A percentile compares a stretch with the other conserved stretches of the same genome.
phyloP scores from a whole-genome alignment of 495 filamentous ascomycete genomes.

The Cercophora samala region DNA sequence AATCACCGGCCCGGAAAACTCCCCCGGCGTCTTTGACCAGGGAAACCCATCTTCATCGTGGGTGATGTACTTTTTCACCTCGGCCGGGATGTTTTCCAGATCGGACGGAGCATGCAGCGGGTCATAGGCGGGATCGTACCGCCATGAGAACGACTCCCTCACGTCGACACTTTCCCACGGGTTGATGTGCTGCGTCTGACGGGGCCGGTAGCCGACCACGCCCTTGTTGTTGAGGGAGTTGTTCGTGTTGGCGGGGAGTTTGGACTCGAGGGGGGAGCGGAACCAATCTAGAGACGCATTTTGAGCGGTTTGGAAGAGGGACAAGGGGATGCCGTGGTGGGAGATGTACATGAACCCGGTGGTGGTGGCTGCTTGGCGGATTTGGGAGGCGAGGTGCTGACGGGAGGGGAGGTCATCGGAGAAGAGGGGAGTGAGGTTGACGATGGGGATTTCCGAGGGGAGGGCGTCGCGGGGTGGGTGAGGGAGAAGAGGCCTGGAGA shows the following conservation, averaged over 20 bases:
- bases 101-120: constrained; percentile 30
- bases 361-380: constrained; percentile 42
- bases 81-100: constrained; percentile 32
- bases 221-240: constrained; percentile 34
- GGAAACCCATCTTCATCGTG: constrained; percentile 47
- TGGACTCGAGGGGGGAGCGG: constrained; percentile 38
- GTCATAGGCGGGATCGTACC: constrained; percentile 47
- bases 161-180: constrained; percentile 37
- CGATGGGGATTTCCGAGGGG: constrained; percentile 51
- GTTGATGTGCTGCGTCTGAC: constrained; percentile 32
- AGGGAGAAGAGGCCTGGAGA: constrained; percentile 37
- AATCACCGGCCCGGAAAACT: constrained; percentile 45
- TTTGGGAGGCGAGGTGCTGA: constrained; percentile 36
- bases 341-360: constrained; percentile 52
- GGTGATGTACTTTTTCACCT: constrained; percentile 39
- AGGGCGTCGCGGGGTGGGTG: constrained; percentile 39
- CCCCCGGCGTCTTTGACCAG: constrained; percentile 45
- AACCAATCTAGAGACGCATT: constrained; percentile 44
- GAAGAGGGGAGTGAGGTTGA: constrained; percentile 42
- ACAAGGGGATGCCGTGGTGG: constrained; percentile 48
- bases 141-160: constrained; percentile 43
- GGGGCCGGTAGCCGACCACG: constrained; percentile 27
- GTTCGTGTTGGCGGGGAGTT: constrained; percentile 33
- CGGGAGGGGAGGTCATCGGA: constrained; percentile 35
- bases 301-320: constrained; percentile 33